Evolutionary conservation across 2,329 filamentous ascomycete species (phyloP), one percentile per base, ranked within the genome.

Genomic region (Nemania sp.): DNA sequence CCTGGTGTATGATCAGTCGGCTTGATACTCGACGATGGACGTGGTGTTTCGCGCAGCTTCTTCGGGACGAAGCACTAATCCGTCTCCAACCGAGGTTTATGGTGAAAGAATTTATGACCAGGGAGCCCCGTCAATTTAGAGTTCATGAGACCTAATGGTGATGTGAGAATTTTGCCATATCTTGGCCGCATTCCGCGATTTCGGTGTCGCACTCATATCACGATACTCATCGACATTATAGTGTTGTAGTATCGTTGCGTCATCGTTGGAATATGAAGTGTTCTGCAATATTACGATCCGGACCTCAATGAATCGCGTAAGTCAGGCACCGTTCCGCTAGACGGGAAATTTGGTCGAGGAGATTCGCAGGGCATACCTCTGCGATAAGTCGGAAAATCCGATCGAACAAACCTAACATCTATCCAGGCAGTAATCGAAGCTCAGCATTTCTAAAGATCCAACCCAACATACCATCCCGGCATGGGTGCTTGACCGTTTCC

Each of bases 71-170:
- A 29, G 7, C 7, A n/a, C 13, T 13, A 12, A 12, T 34, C 54
- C 50, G 45, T 45, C 39, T 20, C 18, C 18, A 9, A 40, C 6
- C 12, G 17, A 55, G 46, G 17, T n/a, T 37, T 9, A 50, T 60
- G 57, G 52, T 48, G 32, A 42, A 48, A 17, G 17, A 43, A 17
- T 25, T 42, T 35, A 60, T 18, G 18, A 55, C 47, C 5, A 20
- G 21, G 52, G 49, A 60, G 54, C 34, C 46, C n/a, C 20, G 45
- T 17, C 18, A 12, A 29, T n/a, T 54, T 60, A 59, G 11, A 59
- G 47, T 65, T 61, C 32, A 48, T 42, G 50, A 40, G 21, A 51
- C 25, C 32, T 56, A 55, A 59, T 58, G 18, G 47, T 57, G 59
- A 57, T 61, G 59, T 57, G 42, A 51, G 47, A 15, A 39, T 15